Evolutionary conservation across 345 rosid species (phyloP).

Genomic region (Firmiana major): DNA sequence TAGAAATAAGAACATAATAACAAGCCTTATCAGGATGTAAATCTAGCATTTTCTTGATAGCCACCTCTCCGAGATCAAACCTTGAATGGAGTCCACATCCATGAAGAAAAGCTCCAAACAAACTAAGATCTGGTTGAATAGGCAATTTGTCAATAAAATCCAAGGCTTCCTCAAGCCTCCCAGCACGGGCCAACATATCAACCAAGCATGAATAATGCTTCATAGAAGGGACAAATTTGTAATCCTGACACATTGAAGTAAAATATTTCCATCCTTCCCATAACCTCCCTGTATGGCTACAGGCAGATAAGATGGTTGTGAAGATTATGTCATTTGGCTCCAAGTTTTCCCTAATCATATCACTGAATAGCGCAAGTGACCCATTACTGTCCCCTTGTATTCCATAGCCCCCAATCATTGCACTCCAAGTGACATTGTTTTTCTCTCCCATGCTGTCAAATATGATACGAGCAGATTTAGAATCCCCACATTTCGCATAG

Average conservation of each 20-base stretch:
- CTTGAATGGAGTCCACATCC: conserved; percentile 85
- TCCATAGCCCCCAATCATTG: conserved; percentile 81
- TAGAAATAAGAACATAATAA: conserved; percentile 71
- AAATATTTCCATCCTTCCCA: conserved; percentile 72
- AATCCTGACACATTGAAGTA: conserved; percentile 53
- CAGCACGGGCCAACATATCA: conserved; percentile 83
- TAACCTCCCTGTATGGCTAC: conserved; percentile 74
- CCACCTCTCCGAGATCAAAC: conserved; percentile 76
- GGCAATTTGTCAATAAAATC: conserved; percentile 71
- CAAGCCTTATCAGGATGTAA: conserved; percentile 65
- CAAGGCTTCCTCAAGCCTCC: conserved; percentile 79
- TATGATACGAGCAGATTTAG: conserved; percentile 56
- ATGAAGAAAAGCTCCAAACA: conserved; percentile 79
- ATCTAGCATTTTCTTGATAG: conserved; percentile 58
- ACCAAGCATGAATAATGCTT: conserved; percentile 81
- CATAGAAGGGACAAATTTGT: conserved; percentile 57
- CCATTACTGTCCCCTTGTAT: conserved; percentile 49
- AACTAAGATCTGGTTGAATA: conserved; percentile 47
- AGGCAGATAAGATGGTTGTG: conserved; percentile 69
- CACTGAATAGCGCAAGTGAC: conserved; percentile 50
- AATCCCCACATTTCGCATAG: conserved; percentile 78
- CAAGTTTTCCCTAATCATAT: conserved; percentile 56
- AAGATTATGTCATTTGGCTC: conserved; percentile 66
- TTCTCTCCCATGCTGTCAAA: conserved; percentile 53
- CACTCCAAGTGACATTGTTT: conserved; percentile 76